Conservation (phyloP, 805 yeast species). For the Torulaspora indica region DNA sequence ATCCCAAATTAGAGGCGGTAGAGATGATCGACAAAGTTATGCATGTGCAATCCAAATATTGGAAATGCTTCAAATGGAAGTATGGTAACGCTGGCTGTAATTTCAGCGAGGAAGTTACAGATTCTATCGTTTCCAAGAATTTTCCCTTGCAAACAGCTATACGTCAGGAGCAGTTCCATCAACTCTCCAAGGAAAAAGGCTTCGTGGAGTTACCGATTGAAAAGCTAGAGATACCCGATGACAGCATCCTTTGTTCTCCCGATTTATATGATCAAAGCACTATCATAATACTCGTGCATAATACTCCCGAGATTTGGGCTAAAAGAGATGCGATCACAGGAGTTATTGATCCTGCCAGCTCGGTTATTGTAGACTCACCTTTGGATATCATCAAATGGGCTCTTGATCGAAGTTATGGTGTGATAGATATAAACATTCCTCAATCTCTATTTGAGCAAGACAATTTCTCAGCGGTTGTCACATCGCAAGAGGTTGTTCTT, state of each 20-base stretch:
- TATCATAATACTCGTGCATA: slow-evolving; percentile 72
- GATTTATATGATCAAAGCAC: slow-evolving; percentile 61
- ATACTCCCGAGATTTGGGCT: slow-evolving; percentile 91
- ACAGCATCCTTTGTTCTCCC: slow-evolving; percentile 52
- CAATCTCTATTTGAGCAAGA: slow-evolving; percentile 44
- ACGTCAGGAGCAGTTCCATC: slow-evolving; percentile 61
- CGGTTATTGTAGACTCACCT: slow-evolving; percentile 74
- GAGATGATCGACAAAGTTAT: slow-evolving; percentile 78
- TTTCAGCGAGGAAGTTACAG: slow-evolving; percentile 35
- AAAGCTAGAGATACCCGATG: slow-evolving; percentile 35
- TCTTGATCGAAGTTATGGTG: slow-evolving; percentile 56
- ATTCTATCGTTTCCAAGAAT: slow-evolving; percentile 38
- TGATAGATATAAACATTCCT: slow-evolving; percentile 81
- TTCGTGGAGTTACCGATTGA: slow-evolving; percentile 67
- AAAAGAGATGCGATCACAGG: slow-evolving; percentile 77
- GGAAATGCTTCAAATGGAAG: slow-evolving; percentile 66
- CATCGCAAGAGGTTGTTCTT: slow-evolving; percentile 70
- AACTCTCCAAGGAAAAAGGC: slow-evolving; percentile 48
- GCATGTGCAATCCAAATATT: slow-evolving; percentile 73
- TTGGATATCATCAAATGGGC: slow-evolving; percentile 68
- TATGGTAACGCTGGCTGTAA: slow-evolving; percentile 52
- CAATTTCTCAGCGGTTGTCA: slow-evolving; percentile 55
- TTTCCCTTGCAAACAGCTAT: slow-evolving; percentile 65
- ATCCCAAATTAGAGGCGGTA: slow-evolving; percentile 73
- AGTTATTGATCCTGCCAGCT: slow-evolving; percentile 61